These are phyloP conservation scores for Pichia rugopelliculosa DNA, from an alignment of 805 yeast genomes.

Conservation along the genomic window DNA sequence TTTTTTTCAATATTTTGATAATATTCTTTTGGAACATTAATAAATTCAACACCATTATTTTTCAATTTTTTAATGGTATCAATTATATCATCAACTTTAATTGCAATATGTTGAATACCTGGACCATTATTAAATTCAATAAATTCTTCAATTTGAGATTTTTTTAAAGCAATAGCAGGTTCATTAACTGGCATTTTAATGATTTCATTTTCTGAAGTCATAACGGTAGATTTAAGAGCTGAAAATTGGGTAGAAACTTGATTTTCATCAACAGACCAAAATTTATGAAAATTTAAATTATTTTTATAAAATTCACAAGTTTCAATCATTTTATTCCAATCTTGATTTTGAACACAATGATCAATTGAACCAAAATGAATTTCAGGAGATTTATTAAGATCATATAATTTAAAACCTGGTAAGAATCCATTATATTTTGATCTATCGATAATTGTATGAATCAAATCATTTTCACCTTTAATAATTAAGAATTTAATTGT, in stretches of 20 bases:
- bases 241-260: slow-evolving; percentile 65
- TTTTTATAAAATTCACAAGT: slow-evolving; percentile 54
- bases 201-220: slow-evolving; percentile 58
- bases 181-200: slow-evolving; percentile 82
- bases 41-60: slow-evolving; percentile 64
- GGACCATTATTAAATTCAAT: slow-evolving; percentile 69
- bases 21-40: slow-evolving; percentile 49
- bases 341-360: slow-evolving; percentile 76
- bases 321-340: slow-evolving; percentile 56
- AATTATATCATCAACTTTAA: slow-evolving; percentile 55
- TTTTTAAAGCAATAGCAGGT: slow-evolving; percentile 62
- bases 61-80: slow-evolving; percentile 45
- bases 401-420: slow-evolving; percentile 16
- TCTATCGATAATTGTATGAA: slow-evolving; percentile 59
- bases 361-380: slow-evolving; percentile 45
- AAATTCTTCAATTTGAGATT: slow-evolving; percentile 79
- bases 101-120: slow-evolving; percentile 79
- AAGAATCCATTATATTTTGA: slow-evolving; percentile 22
- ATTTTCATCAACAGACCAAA: slow-evolving; percentile 79
- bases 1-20: slow-evolving; percentile 44
- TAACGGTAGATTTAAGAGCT: slow-evolving; percentile 66
- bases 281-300: slow-evolving; percentile 66
- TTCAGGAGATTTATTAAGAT: background rate
- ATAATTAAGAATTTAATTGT: slow-evolving; percentile 44
- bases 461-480: slow-evolving; percentile 51